A percentile compares a stretch with the other conserved stretches of the same genome.
phyloP scores from a whole-genome alignment of 352 stramenopile species.

The Globisporangium alternatum region DNA sequence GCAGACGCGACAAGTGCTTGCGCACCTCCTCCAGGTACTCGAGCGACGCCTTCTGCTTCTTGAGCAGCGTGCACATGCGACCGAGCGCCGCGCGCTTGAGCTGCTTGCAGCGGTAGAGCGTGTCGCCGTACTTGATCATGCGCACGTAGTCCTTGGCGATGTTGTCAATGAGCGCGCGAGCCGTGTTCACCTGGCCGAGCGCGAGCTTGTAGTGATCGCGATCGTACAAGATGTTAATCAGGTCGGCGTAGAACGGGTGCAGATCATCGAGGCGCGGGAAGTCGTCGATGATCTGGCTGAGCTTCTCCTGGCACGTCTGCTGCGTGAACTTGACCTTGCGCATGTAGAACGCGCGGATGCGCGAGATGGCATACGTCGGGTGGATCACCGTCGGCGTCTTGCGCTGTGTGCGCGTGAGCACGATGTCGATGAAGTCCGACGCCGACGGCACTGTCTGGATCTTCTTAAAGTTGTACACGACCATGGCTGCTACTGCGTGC shows the following conservation, averaged over 20 bases:
- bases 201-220: slow-evolving; percentile 99
- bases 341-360: slow-evolving; percentile 97
- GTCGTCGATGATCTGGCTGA: slow-evolving; percentile 97
- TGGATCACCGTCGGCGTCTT: slow-evolving; percentile 99
- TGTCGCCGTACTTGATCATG: slow-evolving; percentile 99
- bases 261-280: slow-evolving; percentile 98
- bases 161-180: slow-evolving; percentile 96
- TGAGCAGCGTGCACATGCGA: slow-evolving; percentile 99
- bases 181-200: slow-evolving; percentile 98
- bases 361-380: slow-evolving; percentile 95
- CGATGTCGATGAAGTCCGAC: slow-evolving; percentile 99
- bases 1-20: slow-evolving; percentile 98
- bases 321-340: slow-evolving; percentile 99
- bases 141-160: slow-evolving; percentile 99
- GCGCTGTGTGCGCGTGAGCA: slow-evolving; percentile 98
- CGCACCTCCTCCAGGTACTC: slow-evolving; percentile 97
- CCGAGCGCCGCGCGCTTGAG: slow-evolving; percentile 99
- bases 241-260: slow-evolving; percentile 99
- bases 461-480: slow-evolving; percentile 99
- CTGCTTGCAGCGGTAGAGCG: slow-evolving; percentile 99
- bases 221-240: slow-evolving; percentile 99
- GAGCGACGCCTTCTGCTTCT: slow-evolving; percentile 98
- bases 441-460: slow-evolving; percentile 97
- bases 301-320: slow-evolving; percentile 98
- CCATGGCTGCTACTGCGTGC: slow-evolving; percentile 67